A percentile compares a stretch with the other conserved stretches of the same genome.
Conservation (phyloP, 495 filamentous ascomycete genomes). For the Usnea hakonensis region DNA sequence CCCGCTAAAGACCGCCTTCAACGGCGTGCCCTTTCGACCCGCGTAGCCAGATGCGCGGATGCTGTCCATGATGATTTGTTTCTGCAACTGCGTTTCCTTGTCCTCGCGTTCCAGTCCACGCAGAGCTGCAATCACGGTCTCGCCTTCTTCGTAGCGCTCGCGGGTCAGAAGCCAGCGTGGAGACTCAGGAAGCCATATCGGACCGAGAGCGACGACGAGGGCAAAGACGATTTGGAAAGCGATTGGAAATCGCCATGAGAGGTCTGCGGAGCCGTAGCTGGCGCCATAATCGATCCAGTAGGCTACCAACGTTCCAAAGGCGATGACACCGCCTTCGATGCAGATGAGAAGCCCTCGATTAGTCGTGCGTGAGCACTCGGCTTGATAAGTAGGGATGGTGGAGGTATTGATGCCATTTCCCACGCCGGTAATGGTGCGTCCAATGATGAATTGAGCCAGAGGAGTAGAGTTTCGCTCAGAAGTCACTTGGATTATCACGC, state of each 20-base stretch:
- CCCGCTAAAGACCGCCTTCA: slow-evolving; percentile 34
- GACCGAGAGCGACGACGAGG: slow-evolving; percentile 54
- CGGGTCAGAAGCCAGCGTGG: slow-evolving; percentile 67
- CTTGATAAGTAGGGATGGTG: slow-evolving; percentile 75
- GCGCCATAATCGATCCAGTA: slow-evolving; percentile 82
- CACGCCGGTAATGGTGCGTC: slow-evolving; percentile 64
- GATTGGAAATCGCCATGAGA: slow-evolving; percentile 76
- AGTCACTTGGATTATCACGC: slow-evolving; percentile 62
- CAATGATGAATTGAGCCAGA: slow-evolving; percentile 66
- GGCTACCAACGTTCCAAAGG: slow-evolving; percentile 65
- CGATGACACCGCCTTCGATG: slow-evolving; percentile 73
- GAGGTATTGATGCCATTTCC: slow-evolving; percentile 79
- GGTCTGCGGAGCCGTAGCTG: slow-evolving; percentile 54
- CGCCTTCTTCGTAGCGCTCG: slow-evolving; percentile 59
- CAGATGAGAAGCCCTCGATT: slow-evolving; percentile 79
- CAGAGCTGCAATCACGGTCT: slow-evolving; percentile 62
- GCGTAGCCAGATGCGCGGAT: slow-evolving; percentile 54
- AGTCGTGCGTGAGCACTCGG: slow-evolving; percentile 63
- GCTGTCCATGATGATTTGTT: slow-evolving; percentile 56
- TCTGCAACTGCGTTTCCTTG: slow-evolving; percentile 50
- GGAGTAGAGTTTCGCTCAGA: slow-evolving; percentile 36
- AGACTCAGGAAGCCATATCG: slow-evolving; percentile 65
- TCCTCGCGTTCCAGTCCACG: slow-evolving; percentile 51
- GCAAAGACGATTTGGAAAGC: slow-evolving; percentile 75
- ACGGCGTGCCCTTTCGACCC: slow-evolving; percentile 45